These are phyloP conservation scores for Termitomyces sp. DNA, from an alignment of 768 basidiomycete genomes.

Conservation along the genomic window DNA sequence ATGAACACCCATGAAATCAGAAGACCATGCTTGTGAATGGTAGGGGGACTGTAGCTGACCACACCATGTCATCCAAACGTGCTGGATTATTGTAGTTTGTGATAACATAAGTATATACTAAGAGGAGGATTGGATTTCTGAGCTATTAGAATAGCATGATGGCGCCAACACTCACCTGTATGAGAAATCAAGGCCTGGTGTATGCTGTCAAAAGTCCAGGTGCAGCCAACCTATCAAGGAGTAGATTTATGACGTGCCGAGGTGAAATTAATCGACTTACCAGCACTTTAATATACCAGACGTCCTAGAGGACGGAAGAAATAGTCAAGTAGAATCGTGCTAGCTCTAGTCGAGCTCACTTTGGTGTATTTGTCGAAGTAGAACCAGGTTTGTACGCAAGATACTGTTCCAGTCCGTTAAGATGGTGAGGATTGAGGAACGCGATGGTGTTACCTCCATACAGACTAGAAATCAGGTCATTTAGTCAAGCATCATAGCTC, in stretches of 20 bases:
- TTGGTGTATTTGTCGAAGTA: slow-evolving; percentile 45
- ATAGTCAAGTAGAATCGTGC: not conserved
- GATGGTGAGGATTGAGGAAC: not conserved
- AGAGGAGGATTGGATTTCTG: not conserved
- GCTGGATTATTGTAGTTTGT: slow-evolving; percentile 43
- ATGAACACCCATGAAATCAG: not conserved
- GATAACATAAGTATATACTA: slow-evolving; percentile 51
- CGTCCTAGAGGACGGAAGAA: slow-evolving; percentile 25
- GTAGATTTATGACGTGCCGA: not conserved
- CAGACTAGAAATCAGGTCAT: slow-evolving; percentile 24
- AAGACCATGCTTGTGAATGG: not conserved
- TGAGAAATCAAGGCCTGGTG: slow-evolving; percentile 54
- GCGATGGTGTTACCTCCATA: slow-evolving; percentile 41
- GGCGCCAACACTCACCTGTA: slow-evolving; percentile 27
- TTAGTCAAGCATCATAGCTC: not conserved
- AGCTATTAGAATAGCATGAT: not conserved
- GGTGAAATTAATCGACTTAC: slow-evolving; percentile 20
- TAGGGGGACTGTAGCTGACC: slow-evolving; percentile 26
- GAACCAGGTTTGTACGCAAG: slow-evolving; percentile 52
- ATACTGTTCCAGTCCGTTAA: slow-evolving; percentile 29
- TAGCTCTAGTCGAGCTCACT: slow-evolving; percentile 15
- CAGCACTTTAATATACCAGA: slow-evolving; percentile 47
- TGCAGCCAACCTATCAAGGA: slow-evolving; percentile 34
- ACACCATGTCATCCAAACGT: slow-evolving; percentile 35
- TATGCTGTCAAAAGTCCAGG: slow-evolving; percentile 44